phyloP scores from a whole-genome alignment of 768 basidiomycete genomes.

The Rhodotorula paludigena region DNA sequence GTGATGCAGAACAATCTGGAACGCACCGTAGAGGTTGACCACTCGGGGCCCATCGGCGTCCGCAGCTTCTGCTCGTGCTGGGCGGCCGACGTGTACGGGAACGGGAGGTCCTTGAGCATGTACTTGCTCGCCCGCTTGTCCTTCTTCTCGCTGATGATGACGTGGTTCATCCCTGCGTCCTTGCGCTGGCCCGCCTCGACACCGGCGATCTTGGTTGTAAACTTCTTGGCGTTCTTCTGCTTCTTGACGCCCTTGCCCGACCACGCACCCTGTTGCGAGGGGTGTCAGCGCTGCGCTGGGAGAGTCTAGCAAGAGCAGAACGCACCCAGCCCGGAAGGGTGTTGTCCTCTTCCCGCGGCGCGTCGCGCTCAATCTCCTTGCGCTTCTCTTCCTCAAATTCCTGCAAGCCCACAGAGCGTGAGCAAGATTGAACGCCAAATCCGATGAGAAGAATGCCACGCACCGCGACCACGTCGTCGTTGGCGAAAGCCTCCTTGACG shows the following conservation, averaged over 20 bases:
- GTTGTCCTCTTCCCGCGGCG: slow-evolving; percentile 78
- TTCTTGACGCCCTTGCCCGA: slow-evolving; percentile 66
- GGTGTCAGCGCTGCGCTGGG: background rate
- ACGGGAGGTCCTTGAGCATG: slow-evolving; percentile 81
- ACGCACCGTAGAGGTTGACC: slow-evolving; percentile 70
- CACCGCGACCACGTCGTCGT: slow-evolving; percentile 90
- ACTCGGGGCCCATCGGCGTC: slow-evolving; percentile 77
- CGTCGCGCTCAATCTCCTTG: slow-evolving; percentile 76
- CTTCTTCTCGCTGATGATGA: slow-evolving; percentile 92
- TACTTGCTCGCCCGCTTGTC: slow-evolving; percentile 92
- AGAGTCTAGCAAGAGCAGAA: slow-evolving; percentile 3
- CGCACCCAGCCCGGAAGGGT: slow-evolving; percentile 92
- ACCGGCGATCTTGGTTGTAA: slow-evolving; percentile 76
- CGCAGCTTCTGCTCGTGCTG: slow-evolving; percentile 85
- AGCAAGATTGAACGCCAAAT: background rate
- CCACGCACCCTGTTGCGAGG: slow-evolving; percentile 71
- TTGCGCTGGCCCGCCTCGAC: slow-evolving; percentile 71
- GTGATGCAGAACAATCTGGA: background rate
- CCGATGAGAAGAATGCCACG: slow-evolving; percentile 37
- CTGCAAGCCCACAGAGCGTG: slow-evolving; percentile 49
- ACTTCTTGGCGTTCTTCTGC: slow-evolving; percentile 52
- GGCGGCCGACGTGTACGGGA: slow-evolving; percentile 86
- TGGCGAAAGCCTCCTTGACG: slow-evolving; percentile 91
- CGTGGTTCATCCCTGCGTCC: slow-evolving; percentile 75
- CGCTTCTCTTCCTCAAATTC: slow-evolving; percentile 81